A percentile compares a stretch with the other conserved stretches of the same genome.
These are phyloP conservation scores for Phialemoniopsis sp. DNA, from an alignment of 2,329 filamentous ascomycete species.

Conservation along the genomic window DNA sequence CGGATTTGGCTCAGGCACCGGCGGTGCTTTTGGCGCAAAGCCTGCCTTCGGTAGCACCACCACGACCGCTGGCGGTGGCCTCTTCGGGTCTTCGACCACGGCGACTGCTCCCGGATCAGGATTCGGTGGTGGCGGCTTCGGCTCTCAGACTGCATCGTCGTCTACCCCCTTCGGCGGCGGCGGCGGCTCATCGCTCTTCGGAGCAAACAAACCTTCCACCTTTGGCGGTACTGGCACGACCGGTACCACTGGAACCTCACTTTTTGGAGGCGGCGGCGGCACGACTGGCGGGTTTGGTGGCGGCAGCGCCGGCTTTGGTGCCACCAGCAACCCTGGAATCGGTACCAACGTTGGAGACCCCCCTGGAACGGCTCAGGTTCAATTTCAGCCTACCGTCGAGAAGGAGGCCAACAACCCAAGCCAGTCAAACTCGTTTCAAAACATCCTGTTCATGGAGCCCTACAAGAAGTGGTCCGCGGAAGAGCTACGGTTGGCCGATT, in stretches of 20 bases:
- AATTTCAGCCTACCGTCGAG: constrained; percentile 67
- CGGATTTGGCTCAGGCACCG: constrained; percentile 18
- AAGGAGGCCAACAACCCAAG: constrained; percentile 61
- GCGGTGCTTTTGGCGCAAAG: constrained; percentile 30
- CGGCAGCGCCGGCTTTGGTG: constrained; percentile 14
- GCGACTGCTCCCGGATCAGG: constrained; percentile 29
- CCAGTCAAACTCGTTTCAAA: constrained; percentile 66
- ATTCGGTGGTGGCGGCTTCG: constrained; percentile 38
- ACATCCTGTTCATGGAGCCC: constrained; percentile 70
- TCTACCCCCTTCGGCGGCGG: constrained; percentile 33
- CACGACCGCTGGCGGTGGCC: constrained; percentile 31
- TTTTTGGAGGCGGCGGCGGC: constrained; percentile 39
- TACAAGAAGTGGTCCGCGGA: constrained; percentile 92
- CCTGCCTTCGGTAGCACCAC: constrained; percentile 48
- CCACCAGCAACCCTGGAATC: constrained; percentile 42
- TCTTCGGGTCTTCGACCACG: constrained; percentile 38
- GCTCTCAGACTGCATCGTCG: constrained; percentile 21
- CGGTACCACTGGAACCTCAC: constrained; percentile 27
- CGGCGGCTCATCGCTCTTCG: constrained; percentile 45
- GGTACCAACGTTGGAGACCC: constrained; percentile 51
- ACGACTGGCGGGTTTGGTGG: constrained; percentile 35
- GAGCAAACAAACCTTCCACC: constrained; percentile 41
- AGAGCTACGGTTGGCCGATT: constrained; percentile 79
- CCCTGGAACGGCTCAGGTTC: constrained; percentile 65
- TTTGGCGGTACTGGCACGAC: constrained; percentile 28